Conservation (phyloP, 2,329 filamentous ascomycete genomes). For the Tolypocladium tundrense region DNA sequence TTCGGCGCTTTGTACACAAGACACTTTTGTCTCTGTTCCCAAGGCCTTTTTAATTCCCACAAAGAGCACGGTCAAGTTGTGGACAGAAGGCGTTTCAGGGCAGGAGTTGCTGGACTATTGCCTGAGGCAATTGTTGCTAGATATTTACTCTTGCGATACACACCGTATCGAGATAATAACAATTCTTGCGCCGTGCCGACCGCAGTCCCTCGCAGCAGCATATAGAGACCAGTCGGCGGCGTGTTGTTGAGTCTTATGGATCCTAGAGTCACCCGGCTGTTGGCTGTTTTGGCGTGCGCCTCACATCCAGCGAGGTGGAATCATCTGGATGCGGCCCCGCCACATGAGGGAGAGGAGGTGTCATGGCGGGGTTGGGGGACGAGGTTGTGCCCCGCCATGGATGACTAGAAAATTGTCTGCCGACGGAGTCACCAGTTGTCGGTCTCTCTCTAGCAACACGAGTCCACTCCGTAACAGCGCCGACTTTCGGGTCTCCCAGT, state of each 20-base stretch:
- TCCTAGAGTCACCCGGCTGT: not conserved
- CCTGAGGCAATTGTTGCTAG: not conserved
- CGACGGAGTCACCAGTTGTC: not conserved
- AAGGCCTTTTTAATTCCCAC: not conserved
- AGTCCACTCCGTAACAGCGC: not conserved
- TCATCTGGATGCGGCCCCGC: not conserved
- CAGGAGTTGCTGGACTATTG: not conserved
- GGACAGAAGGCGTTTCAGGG: not conserved
- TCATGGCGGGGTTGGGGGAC: not conserved
- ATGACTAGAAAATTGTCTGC: not conserved
- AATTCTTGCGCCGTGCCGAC: not conserved
- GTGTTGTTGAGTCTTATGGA: not conserved
- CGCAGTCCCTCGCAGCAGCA: not conserved
- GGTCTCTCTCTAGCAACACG: not conserved
- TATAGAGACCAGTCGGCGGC: not conserved
- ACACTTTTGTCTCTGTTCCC: not conserved
- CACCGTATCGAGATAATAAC: not conserved
- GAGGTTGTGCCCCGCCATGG: not conserved
- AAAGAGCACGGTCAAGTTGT: not conserved
- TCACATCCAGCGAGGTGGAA: not conserved
- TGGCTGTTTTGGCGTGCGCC: not conserved
- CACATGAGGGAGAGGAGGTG: not conserved
- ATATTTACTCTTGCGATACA: not conserved
- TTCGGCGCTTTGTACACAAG: not conserved
- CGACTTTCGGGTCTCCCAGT: not conserved